Base-by-base conservation (phyloP, 345 rosid genomes). In the Brassica incana region DNA sequence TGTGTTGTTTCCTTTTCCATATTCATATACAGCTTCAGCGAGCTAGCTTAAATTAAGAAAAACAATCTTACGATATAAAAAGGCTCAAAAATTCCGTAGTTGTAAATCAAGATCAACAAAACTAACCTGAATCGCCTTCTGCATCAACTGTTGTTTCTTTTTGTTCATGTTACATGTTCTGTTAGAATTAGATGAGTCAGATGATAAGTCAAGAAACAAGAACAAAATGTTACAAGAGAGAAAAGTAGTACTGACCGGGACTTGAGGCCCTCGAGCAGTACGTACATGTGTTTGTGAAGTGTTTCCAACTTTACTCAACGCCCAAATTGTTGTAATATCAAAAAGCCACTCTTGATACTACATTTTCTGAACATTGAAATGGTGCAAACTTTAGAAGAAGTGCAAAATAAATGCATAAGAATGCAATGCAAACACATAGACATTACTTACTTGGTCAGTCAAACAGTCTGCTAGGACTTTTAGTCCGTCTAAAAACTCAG, bases 341-440 rank as follows among this genome's bases (percentile, higher is more conserved):
- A 92, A 84, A 77, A 87, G 93, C 95, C 91, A 94, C 63, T 88
- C 93, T 2, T 87, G 54, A 77, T 87, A 78, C 98, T 97, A 92
- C 80, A 76, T 76, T 50, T 67, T 83, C 98, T 94, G 78, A 70
- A 69, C 8, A 52, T 2, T 15, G 16, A 35, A 70, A 15, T 62
- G 27, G 52, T 56, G 2, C 50, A 74, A 61, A 27, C 6, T 80
- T 8, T 7, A 65, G 14, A 40, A 45, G 10, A 2, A 20, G 16
- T 67, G 16, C 8, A 78, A 32, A 33, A n/a, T 3, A 23, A 50
- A 73, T 50, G 45, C 3, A 77, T 5, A 92, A 86, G 32, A 29
- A 0, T 29, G 32, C 0, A 62, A 48, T 6, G 32, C 5, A 40
- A 60, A 58, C 32, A 0, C 32, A 61, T 1, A 32, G 3, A 50